phyloP scores from a whole-genome alignment of 345 rosid genomes.

The Brassica incana region DNA sequence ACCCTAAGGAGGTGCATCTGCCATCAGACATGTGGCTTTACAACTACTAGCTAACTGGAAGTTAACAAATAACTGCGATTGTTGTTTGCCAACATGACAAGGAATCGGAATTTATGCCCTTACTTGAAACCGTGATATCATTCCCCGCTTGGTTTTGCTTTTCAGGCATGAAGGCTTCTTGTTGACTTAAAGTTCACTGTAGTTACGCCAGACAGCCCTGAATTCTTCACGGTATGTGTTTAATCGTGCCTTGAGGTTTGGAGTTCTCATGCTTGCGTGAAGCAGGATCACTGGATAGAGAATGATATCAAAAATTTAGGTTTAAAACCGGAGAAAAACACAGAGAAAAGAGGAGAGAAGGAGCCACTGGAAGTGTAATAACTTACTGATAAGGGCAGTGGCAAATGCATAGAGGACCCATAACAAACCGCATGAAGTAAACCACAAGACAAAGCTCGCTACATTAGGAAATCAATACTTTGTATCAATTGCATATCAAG shows the following conservation, averaged over 20 bases:
- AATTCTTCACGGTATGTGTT: constrained; percentile 46
- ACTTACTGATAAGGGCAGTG: constrained; percentile 37
- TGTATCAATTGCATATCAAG: constrained; percentile 10
- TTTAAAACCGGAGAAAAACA: neutral
- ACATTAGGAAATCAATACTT: constrained; percentile 17
- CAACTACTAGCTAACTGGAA: constrained; percentile 18
- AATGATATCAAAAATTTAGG: neutral
- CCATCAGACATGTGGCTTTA: constrained; percentile 16
- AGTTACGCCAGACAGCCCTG: constrained; percentile 44
- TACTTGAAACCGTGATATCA: constrained; percentile 14
- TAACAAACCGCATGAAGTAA: constrained; percentile 37
- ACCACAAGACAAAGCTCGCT: constrained; percentile 38
- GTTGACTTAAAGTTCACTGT: constrained; percentile 31
- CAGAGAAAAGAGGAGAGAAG: neutral
- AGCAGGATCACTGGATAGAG: constrained; percentile 26
- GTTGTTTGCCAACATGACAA: constrained; percentile 25
- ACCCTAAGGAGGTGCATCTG: constrained; percentile 18
- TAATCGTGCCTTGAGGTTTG: constrained; percentile 45
- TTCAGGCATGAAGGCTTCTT: constrained; percentile 4
- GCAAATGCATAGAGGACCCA: constrained; percentile 39
- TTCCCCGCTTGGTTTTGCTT: constrained; percentile 15
- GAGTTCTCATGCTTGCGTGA: constrained; percentile 44
- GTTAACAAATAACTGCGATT: constrained; percentile 17
- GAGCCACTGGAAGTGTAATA: neutral
- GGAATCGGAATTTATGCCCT: constrained; percentile 17